Percentiles rank a stretch among this genome's conserved stretches.
phyloP scores from a whole-genome alignment of 2,329 filamentous ascomycete genomes.

The Penicillium sp. region DNA sequence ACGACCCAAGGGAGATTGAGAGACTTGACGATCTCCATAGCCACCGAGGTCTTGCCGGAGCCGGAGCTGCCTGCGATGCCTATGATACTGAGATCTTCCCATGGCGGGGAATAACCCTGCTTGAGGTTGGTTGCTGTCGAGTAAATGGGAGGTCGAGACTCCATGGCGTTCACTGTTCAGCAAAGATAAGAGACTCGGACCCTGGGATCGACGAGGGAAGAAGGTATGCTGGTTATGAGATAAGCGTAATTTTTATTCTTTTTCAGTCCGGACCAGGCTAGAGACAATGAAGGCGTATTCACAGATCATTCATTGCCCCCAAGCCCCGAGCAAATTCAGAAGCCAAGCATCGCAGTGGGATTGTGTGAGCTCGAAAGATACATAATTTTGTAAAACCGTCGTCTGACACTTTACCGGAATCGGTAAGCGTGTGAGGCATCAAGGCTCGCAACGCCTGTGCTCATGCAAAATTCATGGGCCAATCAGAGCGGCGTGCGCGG shows the following conservation, averaged over 20 bases:
- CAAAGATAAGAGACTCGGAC: conserved; percentile 3
- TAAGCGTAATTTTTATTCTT: not conserved
- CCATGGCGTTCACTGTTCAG: conserved; percentile 20
- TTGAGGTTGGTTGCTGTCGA: conserved; percentile 28
- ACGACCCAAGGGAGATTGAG: conserved; percentile 96
- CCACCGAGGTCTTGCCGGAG: conserved; percentile 90
- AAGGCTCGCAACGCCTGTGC: not conserved
- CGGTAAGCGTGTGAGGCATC: conserved; percentile 6
- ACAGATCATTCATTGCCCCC: conserved; percentile 9
- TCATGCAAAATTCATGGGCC: not conserved
- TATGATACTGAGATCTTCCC: conserved; percentile 95
- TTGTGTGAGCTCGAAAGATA: conserved; percentile 1
- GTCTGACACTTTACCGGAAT: conserved; percentile 9
- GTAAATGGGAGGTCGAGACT: conserved; percentile 35
- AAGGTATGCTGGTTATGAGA: not conserved
- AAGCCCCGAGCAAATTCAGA: not conserved
- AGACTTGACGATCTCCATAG: conserved; percentile 82
- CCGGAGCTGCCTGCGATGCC: conserved; percentile 93
- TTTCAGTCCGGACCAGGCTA: conserved; percentile 3
- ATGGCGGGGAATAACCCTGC: conserved; percentile 81
- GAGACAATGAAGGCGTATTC: conserved; percentile 5
- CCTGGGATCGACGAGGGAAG: not conserved
- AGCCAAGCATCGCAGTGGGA: not conserved
- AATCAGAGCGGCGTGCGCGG: not conserved
- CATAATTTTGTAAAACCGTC: not conserved